A percentile compares a stretch with the other conserved stretches of the same genome.
Evolutionary conservation across 2,329 filamentous ascomycete species (phyloP).

Genomic region (Fusarium camptoceras): DNA sequence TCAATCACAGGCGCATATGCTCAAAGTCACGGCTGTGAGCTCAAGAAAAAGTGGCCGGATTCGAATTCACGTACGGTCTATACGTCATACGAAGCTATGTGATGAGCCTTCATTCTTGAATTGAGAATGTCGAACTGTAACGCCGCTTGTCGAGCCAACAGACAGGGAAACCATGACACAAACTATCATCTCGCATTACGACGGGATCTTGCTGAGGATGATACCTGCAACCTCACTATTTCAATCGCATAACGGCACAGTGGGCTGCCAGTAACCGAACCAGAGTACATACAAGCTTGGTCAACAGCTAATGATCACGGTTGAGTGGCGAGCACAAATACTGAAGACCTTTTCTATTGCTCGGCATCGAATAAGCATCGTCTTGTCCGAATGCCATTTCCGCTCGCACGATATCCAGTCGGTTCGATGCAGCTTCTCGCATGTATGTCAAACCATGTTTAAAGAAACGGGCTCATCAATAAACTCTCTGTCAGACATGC

Average conservation of each 20-base stretch:
- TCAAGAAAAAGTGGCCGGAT: not conserved
- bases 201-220: slow-evolving; percentile 28
- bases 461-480: not conserved
- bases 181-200: slow-evolving; percentile 23
- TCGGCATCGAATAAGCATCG: not conserved
- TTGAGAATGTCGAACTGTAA: slow-evolving; percentile 10
- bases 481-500: slow-evolving; percentile 7
- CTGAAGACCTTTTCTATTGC: not conserved
- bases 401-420: slow-evolving; percentile 37
- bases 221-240: slow-evolving; percentile 11
- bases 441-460: slow-evolving; percentile 10
- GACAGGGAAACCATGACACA: slow-evolving; percentile 20
- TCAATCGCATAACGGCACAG: slow-evolving; percentile 13
- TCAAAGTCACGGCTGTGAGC: not conserved
- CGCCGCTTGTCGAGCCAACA: slow-evolving; percentile 19
- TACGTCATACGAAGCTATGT: not conserved
- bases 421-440: slow-evolving; percentile 22
- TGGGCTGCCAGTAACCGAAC: slow-evolving; percentile 27
- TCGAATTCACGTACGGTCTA: not conserved
- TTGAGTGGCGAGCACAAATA: slow-evolving; percentile 2
- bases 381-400: slow-evolving; percentile 12
- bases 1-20: not conserved
- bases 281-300: slow-evolving; percentile 25
- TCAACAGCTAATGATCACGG: slow-evolving; percentile 20
- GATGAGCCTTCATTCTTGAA: not conserved